Evolutionary conservation across 2,329 filamentous ascomycete genomes (phyloP).

Genomic region (Apiospora marii): DNA sequence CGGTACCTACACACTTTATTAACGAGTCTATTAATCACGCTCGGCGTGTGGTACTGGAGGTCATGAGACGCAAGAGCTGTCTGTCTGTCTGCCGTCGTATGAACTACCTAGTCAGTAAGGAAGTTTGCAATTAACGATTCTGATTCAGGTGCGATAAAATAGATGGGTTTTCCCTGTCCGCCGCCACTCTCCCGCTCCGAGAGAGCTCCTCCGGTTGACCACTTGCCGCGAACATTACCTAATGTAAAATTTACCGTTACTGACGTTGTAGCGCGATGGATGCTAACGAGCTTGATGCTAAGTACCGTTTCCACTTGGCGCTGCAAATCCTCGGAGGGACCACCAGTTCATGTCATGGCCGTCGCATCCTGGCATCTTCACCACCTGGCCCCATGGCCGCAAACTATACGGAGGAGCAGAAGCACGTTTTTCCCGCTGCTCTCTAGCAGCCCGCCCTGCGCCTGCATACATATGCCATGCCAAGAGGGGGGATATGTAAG

Average conservation of each 20-base stretch:
- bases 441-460: background rate
- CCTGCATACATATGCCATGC: conserved; percentile 9
- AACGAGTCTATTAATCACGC: background rate
- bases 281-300: background rate
- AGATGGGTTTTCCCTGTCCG: background rate
- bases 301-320: background rate
- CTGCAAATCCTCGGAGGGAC: conserved; percentile 8
- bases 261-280: conserved; percentile 4
- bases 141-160: background rate
- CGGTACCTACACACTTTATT: background rate
- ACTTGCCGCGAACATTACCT: background rate
- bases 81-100: background rate
- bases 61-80: background rate
- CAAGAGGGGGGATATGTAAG: background rate
- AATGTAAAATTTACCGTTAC: background rate
- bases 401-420: background rate
- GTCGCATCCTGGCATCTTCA: background rate
- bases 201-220: background rate
- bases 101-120: background rate
- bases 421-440: background rate
- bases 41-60: background rate
- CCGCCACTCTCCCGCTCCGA: background rate
- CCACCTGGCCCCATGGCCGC: background rate
- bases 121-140: background rate
- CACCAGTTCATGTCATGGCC: conserved; percentile 5